phyloP scores from a whole-genome alignment of 129 eudicot genomes.

The Arctium minus region DNA sequence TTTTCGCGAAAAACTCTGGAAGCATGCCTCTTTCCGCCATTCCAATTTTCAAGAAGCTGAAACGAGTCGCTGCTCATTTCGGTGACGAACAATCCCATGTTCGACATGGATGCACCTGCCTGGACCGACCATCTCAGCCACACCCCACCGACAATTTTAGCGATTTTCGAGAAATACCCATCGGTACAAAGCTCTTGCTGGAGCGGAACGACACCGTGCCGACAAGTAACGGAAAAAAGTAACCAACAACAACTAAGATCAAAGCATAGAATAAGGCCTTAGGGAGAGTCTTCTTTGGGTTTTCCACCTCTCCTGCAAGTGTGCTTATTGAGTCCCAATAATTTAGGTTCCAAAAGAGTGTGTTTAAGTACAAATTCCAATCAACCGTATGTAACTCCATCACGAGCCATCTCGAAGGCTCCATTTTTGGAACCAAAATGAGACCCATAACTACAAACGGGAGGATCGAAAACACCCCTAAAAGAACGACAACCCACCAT shows the following conservation, averaged over 20 bases:
- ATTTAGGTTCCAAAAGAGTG: conserved; percentile 59
- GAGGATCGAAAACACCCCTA: conserved; percentile 51
- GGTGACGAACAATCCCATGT: conserved; percentile 53
- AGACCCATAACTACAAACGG: conserved; percentile 60
- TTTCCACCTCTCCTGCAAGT: conserved; percentile 58
- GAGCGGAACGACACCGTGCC: conserved; percentile 42
- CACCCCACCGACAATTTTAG: conserved; percentile 41
- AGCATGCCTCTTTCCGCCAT: conserved; percentile 73
- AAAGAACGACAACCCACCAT: conserved; percentile 54
- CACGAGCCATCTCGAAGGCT: conserved; percentile 60
- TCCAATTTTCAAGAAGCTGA: conserved; percentile 46
- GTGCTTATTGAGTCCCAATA: conserved; percentile 72
- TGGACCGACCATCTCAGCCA: conserved; percentile 49
- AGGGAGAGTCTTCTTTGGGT: conserved; percentile 57
- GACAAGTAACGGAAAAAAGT: conserved; percentile 45
- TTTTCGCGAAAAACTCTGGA: conserved; percentile 51
- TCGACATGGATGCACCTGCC: conserved; percentile 48
- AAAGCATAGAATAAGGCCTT: conserved; percentile 50
- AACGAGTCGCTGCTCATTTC: conserved; percentile 66
- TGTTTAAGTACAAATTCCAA: conserved; percentile 53
- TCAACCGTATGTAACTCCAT: conserved; percentile 41
- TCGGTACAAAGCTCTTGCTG: conserved; percentile 42
- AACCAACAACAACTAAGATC: conserved; percentile 36
- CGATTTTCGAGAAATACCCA: conserved; percentile 50
- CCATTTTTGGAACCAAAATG: conserved; percentile 42